Evolutionary conservation across 768 basidiomycete species (phyloP).

Genomic region (Mycena olivaceomarginata): DNA sequence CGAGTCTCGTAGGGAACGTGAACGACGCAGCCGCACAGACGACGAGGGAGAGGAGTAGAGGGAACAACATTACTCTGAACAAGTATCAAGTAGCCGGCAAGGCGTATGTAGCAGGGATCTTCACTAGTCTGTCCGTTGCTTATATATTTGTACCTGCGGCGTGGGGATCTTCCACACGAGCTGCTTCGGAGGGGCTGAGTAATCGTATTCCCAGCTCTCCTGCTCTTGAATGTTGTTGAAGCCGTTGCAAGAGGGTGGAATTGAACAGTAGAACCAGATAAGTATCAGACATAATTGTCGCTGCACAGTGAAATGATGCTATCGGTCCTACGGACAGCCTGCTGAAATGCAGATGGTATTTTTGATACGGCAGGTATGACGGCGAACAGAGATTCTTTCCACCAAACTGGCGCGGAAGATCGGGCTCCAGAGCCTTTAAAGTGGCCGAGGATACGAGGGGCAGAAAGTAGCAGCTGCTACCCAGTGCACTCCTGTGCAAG

Average conservation of each 20-base stretch:
- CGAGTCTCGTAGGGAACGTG: conserved; percentile 27
- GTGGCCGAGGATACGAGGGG: conserved; percentile 12
- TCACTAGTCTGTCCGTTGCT: conserved; percentile 16
- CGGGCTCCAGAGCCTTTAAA: conserved; percentile 17
- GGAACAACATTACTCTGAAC: conserved; percentile 24
- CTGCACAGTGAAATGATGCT: conserved; percentile 26
- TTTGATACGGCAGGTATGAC: conserved; percentile 24
- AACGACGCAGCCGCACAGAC: conserved; percentile 19
- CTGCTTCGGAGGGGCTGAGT: conserved; percentile 24
- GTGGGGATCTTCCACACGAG: conserved; percentile 26
- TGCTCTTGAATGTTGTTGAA: conserved; percentile 9
- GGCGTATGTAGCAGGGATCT: conserved; percentile 3
- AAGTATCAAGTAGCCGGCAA: conserved; percentile 18
- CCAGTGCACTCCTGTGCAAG: not conserved
- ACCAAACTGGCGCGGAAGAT: conserved; percentile 23
- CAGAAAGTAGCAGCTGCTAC: conserved; percentile 12
- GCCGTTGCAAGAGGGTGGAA: conserved; percentile 14
- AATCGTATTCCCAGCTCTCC: conserved; percentile 23
- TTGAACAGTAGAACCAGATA: conserved; percentile 13
- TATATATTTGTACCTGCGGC: conserved; percentile 22
- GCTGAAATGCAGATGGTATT: conserved; percentile 26
- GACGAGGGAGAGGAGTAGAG: conserved; percentile 21
- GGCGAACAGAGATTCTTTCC: conserved; percentile 27
- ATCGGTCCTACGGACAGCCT: conserved; percentile 19
- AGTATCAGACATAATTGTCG: conserved; percentile 20